Evolutionary conservation across 2,329 filamentous ascomycete species (phyloP), one percentile per base, ranked within the genome.

Genomic region (Monilinia fructicola): DNA sequence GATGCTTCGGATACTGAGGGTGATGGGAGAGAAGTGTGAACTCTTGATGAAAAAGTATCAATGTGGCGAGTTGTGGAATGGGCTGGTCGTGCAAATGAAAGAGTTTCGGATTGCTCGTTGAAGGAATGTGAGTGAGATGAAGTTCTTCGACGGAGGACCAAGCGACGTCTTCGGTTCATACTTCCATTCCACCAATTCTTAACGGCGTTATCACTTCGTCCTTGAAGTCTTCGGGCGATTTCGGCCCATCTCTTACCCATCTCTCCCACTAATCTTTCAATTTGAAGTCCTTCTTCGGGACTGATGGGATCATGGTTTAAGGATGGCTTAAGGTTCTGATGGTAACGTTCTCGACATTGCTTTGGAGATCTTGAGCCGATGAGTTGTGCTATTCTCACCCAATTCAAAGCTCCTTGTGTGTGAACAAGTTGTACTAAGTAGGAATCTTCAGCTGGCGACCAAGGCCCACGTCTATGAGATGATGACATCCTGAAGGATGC

Each of bases 121-220:
- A 74, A 76, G 35, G 68, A 67, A 21, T 71, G 73, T 44, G 72
- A 67, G 5, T 65, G 65, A 9, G 75, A 67, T 6, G 75, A 73
- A 18, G 71, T 72, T 56, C 73, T 71, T 50, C 73, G 66, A 40
- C 74, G 73, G 38, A 75, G 71, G 11, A 73, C 71, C 40, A 75
- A 69, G 38, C 80, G 70, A 77, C 81, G 78, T 74, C 90, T 84
- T 74, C 93, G 87, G 80, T 97, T 97, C 84, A 93, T 90, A 76
- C 90, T 91, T 60, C 93, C 93, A 76, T 97, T 97, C 91, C 91
- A 97, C 92, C 93, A 97, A 78, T 97, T 97, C 85, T 97, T 97
- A 70, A 97, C 92, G 38, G 92, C 90, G 75, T 97, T 97, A 81
- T 97, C 93, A 78, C 93, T 96, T 75, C 93, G 89, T 71, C 92